Base-by-base conservation (phyloP, 2,329 filamentous ascomycete species). In the Penicillium sp. region DNA sequence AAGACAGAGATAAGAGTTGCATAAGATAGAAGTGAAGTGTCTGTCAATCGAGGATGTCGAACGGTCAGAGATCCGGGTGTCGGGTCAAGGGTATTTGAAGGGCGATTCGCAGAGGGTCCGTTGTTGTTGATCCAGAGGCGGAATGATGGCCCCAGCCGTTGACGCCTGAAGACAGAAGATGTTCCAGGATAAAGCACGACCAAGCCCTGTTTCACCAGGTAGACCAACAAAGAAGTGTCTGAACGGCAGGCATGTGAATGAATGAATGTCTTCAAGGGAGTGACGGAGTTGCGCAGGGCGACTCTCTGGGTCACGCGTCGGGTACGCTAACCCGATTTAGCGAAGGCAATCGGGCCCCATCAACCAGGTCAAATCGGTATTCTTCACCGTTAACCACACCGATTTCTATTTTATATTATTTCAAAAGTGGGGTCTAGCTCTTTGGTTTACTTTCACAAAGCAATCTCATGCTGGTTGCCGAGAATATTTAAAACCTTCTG, bases 221-320 rank as follows among this genome's bases (percentile, higher is more conserved):
- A 38, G 31, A 43, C 25, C 43, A 56, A 50, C 42, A 57, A 54
- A 51, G 57, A 56, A 41, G 52, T 54, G 55, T 62, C 38, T 57
- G 50, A 59, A 58, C 38, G 43, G 31, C 47, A 19, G 48, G 25
- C 54, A 52, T 52, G 41, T 45, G 54, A 56, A 56, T 52, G 53
- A 50, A 55, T 55, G 54, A 53, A 56, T 52, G 54, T 56, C 47
- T 56, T 55, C 60, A 51, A 62, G 59, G 62, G 64, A 62, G 63
- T 66, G 67, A 68, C 62, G 65, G 57, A 58, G 57, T 62, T 67
- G 62, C 57, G 62, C 67, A 69, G 66, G 67, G 68, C 68, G 65
- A 69, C 61, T 62, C 69, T 67, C 60, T 63, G 58, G 63, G 72
- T 75, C 73, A 75, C 73, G 73, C 72, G 72, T 74, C 72, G 69